Base-by-base conservation (phyloP, 176 grass and related monocot genomes). In the Aegilops longissima region DNA sequence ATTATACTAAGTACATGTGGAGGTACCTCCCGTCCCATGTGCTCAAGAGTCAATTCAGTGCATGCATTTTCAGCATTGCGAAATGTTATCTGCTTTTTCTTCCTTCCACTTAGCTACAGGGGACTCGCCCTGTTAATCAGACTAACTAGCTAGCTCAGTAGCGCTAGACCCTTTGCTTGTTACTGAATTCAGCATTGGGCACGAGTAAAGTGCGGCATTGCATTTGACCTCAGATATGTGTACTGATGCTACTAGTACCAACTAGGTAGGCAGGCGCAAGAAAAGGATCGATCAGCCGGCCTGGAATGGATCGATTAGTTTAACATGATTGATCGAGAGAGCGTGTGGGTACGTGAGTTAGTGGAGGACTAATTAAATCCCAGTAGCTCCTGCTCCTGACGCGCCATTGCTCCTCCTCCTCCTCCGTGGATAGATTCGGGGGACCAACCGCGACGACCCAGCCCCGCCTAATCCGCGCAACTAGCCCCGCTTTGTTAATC, bases 361-460 rank as follows among this genome's bases (percentile, higher is more conserved):
- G 87, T 79, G 66, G 80, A 4, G 4, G 12, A 73, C 7, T 16
- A 21, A 80, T 81, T 30, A 67, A 34, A 67, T 16, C 39, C 40
- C 12, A 44, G n/a, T 3, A 52, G 6, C 17, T 75, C 23, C 66
- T 61, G 64, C 52, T 51, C 52, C 36, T 45, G 51, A 61, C 4
- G 34, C 72, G 54, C 34, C 33, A 18, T 8, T 20, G 52, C 51
- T 56, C 16, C 40, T 31, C 10, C 51, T 82, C 7, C 34, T 33
- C 17, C 25, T 77, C 5, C 34, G 30, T 34, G 65, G 65, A 49
- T 67, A 35, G 86, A 82, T 82, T 78, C 45, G 72, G 18, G 54
- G 54, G 18, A 59, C 47, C 80, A 77, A 69, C 65, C 38, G n/a
- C 59, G 25, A 24, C 63, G 73, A 36, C 66, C 66, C 40, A 42